Evolutionary conservation across 139 green algal species (phyloP), one percentile per base, ranked within the genome.

Genomic region (Chlamydomonas eustigma): DNA sequence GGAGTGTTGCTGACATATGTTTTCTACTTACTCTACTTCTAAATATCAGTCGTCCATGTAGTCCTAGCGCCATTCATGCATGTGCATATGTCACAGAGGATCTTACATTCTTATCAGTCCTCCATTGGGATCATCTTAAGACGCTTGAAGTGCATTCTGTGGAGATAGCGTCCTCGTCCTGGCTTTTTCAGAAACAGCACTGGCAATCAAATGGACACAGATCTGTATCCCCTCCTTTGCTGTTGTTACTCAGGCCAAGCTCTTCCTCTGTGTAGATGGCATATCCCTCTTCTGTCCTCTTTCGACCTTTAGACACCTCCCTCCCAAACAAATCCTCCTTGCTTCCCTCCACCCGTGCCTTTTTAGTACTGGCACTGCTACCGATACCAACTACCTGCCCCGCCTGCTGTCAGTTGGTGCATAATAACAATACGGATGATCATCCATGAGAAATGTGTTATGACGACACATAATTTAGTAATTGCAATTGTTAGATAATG

Each of bases 191-290:
- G 67, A 84, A 96, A 79, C 91, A 96, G 83, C 91, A 96, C 37
- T 95, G 86, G 72, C 91, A 96, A 79, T 96, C 91, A 75, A 96
- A 96, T 22, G 91, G 91, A 69, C 91, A 96, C 35, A 89, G 74
- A 30, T 83, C 74, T 0, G 90, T 96, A 80, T 91, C 79, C 0
- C 91, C 91, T 1, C 76, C 81, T 65, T 85, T 88, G 64, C 73
- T 84, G 65, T 68, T 78, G 44, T 12, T 18, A n/a, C n/a, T n/a
- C 67, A 94, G 37, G 0, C 81, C 79, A 64, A 96, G 80, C 83
- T 96, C 91, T 0, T 88, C 91, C 64, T 97, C 91, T 2, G 71
- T 83, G 77, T 96, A 96, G 31, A 96, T 91, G 2, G 81, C 67
- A 65, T 82, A 96, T 0, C 91, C 91, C 51, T 96, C 91, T 39